phyloP scores from a whole-genome alignment of 2,329 filamentous ascomycete genomes.

The Talaromyces sp. region DNA sequence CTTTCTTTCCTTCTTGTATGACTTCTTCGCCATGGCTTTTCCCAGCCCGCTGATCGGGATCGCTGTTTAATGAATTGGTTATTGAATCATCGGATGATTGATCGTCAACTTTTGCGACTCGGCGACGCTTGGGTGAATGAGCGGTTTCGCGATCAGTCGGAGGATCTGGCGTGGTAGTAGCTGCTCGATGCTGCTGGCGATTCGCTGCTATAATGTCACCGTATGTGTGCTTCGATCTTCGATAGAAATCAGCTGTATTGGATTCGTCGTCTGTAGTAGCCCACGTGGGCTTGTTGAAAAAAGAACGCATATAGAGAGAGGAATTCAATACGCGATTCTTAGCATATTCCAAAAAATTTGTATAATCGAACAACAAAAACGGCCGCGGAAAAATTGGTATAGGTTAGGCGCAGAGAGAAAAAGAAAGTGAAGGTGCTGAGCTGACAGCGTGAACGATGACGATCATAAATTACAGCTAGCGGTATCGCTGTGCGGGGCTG shows the following conservation, averaged over 20 bases:
- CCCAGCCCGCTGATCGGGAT: not conserved
- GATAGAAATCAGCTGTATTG: slow-evolving; percentile 41
- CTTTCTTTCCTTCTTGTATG: not conserved
- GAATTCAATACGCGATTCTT: not conserved
- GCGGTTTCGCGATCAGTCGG: not conserved
- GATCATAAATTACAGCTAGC: not conserved
- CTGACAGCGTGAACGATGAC: not conserved
- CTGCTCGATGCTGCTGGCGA: slow-evolving; percentile 28
- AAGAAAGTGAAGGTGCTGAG: not conserved
- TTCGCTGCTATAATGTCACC: slow-evolving; percentile 40
- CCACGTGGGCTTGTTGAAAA: slow-evolving; percentile 53
- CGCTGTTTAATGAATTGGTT: not conserved
- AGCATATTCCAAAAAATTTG: not conserved
- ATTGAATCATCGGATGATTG: not conserved
- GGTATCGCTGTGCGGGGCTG: not conserved
- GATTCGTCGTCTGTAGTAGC: slow-evolving; percentile 33
- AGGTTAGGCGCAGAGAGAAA: not conserved
- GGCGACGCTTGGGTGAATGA: slow-evolving; percentile 17
- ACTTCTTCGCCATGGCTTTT: not conserved
- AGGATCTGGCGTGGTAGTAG: slow-evolving; percentile 8
- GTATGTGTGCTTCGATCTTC: slow-evolving; percentile 43
- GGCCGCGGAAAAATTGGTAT: not conserved
- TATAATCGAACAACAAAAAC: not conserved
- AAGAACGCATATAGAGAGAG: slow-evolving; percentile 33
- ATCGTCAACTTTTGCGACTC: slow-evolving; percentile 16